Percentiles rank a stretch among this genome's conserved stretches.
These are phyloP conservation scores for Coemansia sp. DNA, from an alignment of 192 early-diverging fungal species.

Conservation along the genomic window DNA sequence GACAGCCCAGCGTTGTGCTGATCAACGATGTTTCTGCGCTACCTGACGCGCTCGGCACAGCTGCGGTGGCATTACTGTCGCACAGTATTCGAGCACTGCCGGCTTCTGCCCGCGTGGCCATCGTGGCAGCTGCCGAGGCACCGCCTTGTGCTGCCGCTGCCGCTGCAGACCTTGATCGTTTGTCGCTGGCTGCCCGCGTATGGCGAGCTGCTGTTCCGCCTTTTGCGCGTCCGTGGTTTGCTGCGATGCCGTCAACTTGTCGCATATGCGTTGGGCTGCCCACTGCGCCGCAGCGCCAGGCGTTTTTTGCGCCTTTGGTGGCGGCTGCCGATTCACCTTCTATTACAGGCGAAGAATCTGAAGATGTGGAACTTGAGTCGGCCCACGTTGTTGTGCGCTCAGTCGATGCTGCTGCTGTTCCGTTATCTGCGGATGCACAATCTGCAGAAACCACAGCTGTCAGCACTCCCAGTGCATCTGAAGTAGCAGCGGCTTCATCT, in stretches of 20 bases:
- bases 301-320: conserved; percentile 25
- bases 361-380: background rate
- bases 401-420: background rate
- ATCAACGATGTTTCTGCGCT: conserved; percentile 59
- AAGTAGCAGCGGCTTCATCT: background rate
- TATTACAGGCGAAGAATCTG: background rate
- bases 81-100: conserved; percentile 55
- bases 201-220: conserved; percentile 3
- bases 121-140: conserved; percentile 60
- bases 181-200: conserved; percentile 18
- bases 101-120: conserved; percentile 55
- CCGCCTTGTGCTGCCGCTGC: conserved; percentile 16
- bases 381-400: background rate
- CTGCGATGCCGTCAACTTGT: conserved; percentile 1
- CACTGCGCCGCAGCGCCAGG: conserved; percentile 2
- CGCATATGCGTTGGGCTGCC: conserved; percentile 11
- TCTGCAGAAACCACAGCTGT: background rate
- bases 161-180: background rate
- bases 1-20: conserved; percentile 60
- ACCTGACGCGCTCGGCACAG: conserved; percentile 53
- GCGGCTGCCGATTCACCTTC: background rate
- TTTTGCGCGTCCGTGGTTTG: conserved; percentile 27
- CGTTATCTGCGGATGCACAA: background rate
- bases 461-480: background rate
- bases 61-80: conserved; percentile 48